These are phyloP conservation scores for Suhomyces maxii DNA, from an alignment of 1,139 yeast species.

Conservation along the genomic window DNA sequence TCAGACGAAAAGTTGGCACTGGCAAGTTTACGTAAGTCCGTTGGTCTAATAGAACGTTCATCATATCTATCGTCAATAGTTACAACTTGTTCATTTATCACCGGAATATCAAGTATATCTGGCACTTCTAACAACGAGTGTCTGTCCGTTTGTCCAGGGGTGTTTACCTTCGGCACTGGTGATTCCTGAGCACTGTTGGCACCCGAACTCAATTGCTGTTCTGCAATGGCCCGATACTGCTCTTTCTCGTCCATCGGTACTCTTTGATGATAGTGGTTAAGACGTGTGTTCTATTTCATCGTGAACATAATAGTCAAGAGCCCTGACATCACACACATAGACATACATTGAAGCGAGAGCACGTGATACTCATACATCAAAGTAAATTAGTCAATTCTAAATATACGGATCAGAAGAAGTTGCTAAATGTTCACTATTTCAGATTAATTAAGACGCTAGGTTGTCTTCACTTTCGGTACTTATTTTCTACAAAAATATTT, in stretches of 20 bases:
- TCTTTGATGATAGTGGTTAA: slow-evolving; percentile 3
- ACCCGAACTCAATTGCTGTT: slow-evolving; percentile 2
- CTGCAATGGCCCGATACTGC: slow-evolving; percentile 2
- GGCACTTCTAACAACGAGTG: not conserved
- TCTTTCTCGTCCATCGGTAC: slow-evolving; percentile 4
- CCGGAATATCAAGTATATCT: not conserved
- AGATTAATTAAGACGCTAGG: too few relatives aligned
- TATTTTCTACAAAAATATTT: too few relatives aligned
- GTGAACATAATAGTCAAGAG: not conserved
- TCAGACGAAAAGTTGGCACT: slow-evolving; percentile 49
- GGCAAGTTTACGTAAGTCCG: slow-evolving; percentile 26
- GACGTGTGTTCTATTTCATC: not conserved
- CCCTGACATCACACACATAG: not conserved
- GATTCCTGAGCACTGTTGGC: not conserved
- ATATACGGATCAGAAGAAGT: too few relatives aligned
- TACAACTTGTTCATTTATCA: not conserved
- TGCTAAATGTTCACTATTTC: too few relatives aligned
- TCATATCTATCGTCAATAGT: not conserved
- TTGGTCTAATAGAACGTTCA: not conserved
- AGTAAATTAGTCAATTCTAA: not conserved
- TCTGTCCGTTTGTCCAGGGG: slow-evolving; percentile 1
- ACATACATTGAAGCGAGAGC: not conserved
- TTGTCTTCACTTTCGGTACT: too few relatives aligned
- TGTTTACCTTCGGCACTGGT: not conserved
- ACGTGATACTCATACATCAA: not conserved